Evolutionary conservation across 2,329 filamentous ascomycete genomes (phyloP), one percentile per base, ranked within the genome.

Genomic region (Venturia carpophila): DNA sequence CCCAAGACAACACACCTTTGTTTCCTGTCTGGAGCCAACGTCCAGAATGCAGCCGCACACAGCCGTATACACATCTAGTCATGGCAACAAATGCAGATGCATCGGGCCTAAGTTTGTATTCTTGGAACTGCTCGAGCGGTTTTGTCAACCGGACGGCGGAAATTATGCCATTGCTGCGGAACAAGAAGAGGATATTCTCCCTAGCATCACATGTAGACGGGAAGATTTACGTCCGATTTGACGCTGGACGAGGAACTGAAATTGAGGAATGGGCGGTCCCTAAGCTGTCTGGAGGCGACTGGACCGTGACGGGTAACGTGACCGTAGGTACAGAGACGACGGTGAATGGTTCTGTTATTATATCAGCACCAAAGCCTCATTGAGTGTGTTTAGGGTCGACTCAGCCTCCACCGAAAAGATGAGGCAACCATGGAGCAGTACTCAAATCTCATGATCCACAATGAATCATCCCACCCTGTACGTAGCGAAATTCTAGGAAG

Each of bases 121-220:
- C 52, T n/a, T 37, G 52, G 52, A 56, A 56, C 30, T 56, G 52
- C 24, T 56, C 52, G 7, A 56, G 30, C 10, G 52, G 30, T 56
- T 34, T 56, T 27, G 30, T 56, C 2, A 34, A 56, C 30, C 52
- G n/a, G 4, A 56, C 30, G 15, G 2, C 2, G 52, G 27, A 56
- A 10, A 34, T 37, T n/a, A 4, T 13, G 30, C 15, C 27, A 34
- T 37, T 56, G 7, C 17, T 37, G 52, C 52, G 19, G 52, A 34
- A 34, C 10, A 55, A 19, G 30, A 37, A 24, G 27, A 34, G 15
- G 52, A 37, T 56, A 19, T 55, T 34, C 27, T 34, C 24, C 1
- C 49, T 55, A 9, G 49, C 49, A 30, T 55, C 49, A 19, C 49
- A 55, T 15, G 24, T 5, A 17, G 24, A 7, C 17, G 49, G 49